Percentiles rank a stretch among this genome's conserved stretches.
Evolutionary conservation across 495 filamentous ascomycete species (phyloP).

Genomic region (Neurospora hispaniola): DNA sequence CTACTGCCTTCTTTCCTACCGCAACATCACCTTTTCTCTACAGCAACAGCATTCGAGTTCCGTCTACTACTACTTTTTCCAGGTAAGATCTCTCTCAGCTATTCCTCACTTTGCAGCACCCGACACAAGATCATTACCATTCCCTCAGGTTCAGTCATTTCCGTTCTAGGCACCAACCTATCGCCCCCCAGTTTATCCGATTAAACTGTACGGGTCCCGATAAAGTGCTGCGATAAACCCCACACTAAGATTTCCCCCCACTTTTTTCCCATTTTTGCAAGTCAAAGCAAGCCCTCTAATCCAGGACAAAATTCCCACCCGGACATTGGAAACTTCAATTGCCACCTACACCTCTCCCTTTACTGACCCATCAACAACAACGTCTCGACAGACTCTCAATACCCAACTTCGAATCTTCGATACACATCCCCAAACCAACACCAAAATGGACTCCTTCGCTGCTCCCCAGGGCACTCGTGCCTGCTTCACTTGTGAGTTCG

Average conservation of each 20-base stretch:
- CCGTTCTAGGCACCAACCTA: neutral
- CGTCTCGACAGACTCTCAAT: slow-evolving; percentile 2
- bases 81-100: neutral
- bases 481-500: slow-evolving; percentile 41
- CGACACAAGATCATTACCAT: neutral
- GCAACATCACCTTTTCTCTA: neutral
- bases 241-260: slow-evolving; percentile 16
- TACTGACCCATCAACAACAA: slow-evolving; percentile 11
- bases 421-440: slow-evolving; percentile 3
- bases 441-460: slow-evolving; percentile 30
- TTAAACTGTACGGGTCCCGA: neutral
- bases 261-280: slow-evolving; percentile 14
- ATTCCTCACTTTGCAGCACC: neutral
- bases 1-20: neutral
- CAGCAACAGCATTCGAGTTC: neutral
- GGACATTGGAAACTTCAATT: slow-evolving; percentile 9
- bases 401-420: slow-evolving; percentile 1
- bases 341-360: slow-evolving; percentile 6
- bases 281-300: slow-evolving; percentile 13
- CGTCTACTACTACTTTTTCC: neutral
- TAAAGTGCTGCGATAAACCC: slow-evolving; percentile 6
- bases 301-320: slow-evolving; percentile 12
- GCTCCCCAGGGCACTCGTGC: slow-evolving; percentile 18
- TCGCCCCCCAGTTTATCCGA: neutral
- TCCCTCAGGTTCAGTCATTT: neutral